Base-by-base conservation (phyloP, 306 rosid species). In the Dalbergia cochinchinensis region DNA sequence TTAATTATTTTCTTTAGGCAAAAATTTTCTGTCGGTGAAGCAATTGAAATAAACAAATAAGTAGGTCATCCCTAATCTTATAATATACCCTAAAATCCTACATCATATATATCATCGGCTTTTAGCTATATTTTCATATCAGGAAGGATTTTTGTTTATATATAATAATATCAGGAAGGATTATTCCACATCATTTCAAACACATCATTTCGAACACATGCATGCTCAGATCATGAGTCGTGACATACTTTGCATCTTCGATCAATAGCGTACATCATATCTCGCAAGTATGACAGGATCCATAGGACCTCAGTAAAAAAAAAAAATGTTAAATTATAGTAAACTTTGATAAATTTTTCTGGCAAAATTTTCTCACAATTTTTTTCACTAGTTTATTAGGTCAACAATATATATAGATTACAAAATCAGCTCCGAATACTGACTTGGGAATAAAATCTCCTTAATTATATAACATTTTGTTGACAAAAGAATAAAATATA, bases 221-320 rank as follows among this genome's bases (percentile, higher is more conserved):
- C 65, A 60, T 22, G 16, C 37, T 69, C 35, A 69, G 26, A 26
- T 48, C 61, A 22, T 48, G 26, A 16, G 14, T 31, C 61, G 7
- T 48, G 60, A 7, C 22, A 48, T 59, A 50, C 74, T 69, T 67
- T 6, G 57, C 18, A 67, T 67, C 53, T 66, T 66, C 53, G 15
- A 65, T 37, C 50, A 8, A 7, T 65, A 31, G 41, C 5, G 66
- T 11, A 42, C 4, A 22, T 1, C 60, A 48, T 50, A 11, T 48
- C 74, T 44, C 48, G 10, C 11, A 44, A 44, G 6, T 19, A 42
- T n/a, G 11, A 16, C 13, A 34, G 7, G 15, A 16, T 22, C 65
- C 59, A 53, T 26, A 26, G 31, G 31, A 26, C 31, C 3, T n/a
- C 59, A 53, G 1, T 53, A 53, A 15, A 53, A 53, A 53, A 15